phyloP scores from a whole-genome alignment of 306 rosid genomes.

The Cucurbita pepo region DNA sequence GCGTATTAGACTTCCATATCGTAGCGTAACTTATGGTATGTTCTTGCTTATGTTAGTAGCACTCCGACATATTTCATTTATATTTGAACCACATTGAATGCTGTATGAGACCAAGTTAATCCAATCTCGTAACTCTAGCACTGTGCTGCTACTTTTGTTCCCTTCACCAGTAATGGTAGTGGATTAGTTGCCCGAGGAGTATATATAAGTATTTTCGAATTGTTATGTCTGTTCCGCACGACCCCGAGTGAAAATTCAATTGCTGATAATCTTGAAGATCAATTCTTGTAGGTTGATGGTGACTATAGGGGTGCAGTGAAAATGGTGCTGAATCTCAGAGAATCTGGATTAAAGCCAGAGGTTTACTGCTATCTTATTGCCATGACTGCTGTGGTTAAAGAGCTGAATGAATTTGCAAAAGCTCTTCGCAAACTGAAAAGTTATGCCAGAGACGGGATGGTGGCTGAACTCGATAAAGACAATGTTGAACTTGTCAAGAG shows the following conservation, averaged over 20 bases:
- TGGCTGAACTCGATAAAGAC: conserved; percentile 47
- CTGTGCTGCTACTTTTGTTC: too few relatives aligned
- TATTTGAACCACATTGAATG: too few relatives aligned
- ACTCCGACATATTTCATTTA: too few relatives aligned
- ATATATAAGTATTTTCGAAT: not conserved
- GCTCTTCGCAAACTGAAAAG: conserved; percentile 64
- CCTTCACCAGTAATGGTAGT: too few relatives aligned
- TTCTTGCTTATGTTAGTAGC: too few relatives aligned
- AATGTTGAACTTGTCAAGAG: conserved; percentile 40
- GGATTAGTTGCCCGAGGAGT: too few relatives aligned
- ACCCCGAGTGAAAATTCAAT: not conserved
- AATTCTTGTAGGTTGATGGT: conserved; percentile 50
- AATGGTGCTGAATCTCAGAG: conserved; percentile 58
- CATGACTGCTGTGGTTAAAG: conserved; percentile 91
- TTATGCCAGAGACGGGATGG: conserved; percentile 31
- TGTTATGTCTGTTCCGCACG: not conserved
- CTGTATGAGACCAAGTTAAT: too few relatives aligned
- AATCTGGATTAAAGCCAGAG: conserved; percentile 87
- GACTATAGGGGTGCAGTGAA: conserved; percentile 56
- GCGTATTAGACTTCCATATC: too few relatives aligned
- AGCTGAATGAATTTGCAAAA: conserved; percentile 70
- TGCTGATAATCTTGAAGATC: not conserved
- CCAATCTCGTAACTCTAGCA: too few relatives aligned
- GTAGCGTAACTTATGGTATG: too few relatives aligned
- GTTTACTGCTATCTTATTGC: conserved; percentile 80